Evolutionary conservation across 116 monocot species (phyloP).

Genomic region (Cymodocea nodosa): DNA sequence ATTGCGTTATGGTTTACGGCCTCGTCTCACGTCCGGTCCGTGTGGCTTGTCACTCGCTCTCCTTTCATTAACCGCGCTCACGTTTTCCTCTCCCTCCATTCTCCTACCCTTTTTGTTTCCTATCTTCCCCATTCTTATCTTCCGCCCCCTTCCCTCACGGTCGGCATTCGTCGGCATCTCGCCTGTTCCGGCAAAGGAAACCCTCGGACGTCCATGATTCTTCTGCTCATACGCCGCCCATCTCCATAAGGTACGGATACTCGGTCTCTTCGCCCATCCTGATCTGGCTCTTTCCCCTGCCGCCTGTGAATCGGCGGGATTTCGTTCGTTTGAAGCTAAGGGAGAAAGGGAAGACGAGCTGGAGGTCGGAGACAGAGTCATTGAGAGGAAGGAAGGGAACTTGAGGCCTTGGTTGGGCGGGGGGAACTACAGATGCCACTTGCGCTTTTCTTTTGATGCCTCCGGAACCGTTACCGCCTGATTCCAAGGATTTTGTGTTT

Average conservation of each 20-base stretch:
- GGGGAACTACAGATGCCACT: conserved; percentile 27
- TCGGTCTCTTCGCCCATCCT: not conserved
- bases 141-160: not conserved
- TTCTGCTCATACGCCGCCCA: not conserved
- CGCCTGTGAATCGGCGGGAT: not conserved
- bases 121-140: not conserved
- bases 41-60: not conserved
- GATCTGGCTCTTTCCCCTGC: not conserved
- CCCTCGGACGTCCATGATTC: not conserved
- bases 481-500: conserved; percentile 34
- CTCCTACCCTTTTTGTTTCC: not conserved
- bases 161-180: not conserved
- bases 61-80: conserved; percentile 7
- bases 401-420: not conserved
- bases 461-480: conserved; percentile 43
- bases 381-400: too few species aligned
- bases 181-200: not conserved
- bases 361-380: not conserved
- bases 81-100: not conserved
- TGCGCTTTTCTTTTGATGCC: conserved; percentile 34
- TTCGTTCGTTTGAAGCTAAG: not conserved
- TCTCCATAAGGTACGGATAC: not conserved
- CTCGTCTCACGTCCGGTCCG: not conserved
- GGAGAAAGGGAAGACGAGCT: not conserved
- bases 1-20: not conserved